Evolutionary conservation across 2,329 filamentous ascomycete species (phyloP).

Genomic region (Venturia carpophila): DNA sequence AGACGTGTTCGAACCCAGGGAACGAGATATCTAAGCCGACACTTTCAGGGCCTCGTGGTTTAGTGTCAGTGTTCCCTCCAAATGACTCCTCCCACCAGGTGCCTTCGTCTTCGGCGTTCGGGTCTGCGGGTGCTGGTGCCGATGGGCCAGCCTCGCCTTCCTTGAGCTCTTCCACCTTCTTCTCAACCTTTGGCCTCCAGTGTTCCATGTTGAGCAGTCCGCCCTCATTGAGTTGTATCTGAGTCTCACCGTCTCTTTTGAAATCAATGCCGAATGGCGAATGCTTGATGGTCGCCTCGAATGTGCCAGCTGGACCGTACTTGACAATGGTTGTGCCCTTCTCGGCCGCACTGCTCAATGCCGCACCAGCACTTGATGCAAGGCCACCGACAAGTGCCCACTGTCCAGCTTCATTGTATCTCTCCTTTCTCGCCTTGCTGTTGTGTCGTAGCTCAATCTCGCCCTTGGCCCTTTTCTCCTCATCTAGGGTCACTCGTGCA

Average conservation of each 20-base stretch:
- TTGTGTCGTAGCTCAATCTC: conserved; percentile 81
- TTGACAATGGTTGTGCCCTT: conserved; percentile 61
- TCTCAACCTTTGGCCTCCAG: conserved; percentile 74
- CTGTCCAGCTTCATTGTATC: conserved; percentile 85
- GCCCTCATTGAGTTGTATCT: conserved; percentile 84
- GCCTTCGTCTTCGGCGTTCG: conserved; percentile 57
- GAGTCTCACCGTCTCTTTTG: conserved; percentile 68
- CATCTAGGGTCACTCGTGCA: conserved; percentile 80
- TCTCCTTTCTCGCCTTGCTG: conserved; percentile 78
- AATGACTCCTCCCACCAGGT: conserved; percentile 99
- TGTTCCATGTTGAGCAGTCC: conserved; percentile 90
- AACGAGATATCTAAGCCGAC: conserved; percentile 88
- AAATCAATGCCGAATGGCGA: conserved; percentile 82
- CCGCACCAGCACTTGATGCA: conserved; percentile 61
- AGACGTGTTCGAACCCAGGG: conserved; percentile 84
- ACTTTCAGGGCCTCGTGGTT: conserved; percentile 91
- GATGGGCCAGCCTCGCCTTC: conserved; percentile 44
- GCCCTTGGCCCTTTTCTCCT: conserved; percentile 80
- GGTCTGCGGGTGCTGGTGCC: conserved; percentile 35
- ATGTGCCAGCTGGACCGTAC: conserved; percentile 68
- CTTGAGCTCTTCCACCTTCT: conserved; percentile 36
- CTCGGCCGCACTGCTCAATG: conserved; percentile 57
- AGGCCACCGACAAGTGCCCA: conserved; percentile 82
- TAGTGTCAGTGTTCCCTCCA: conserved; percentile 88
- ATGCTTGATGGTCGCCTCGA: conserved; percentile 77